Evolutionary conservation across 495 filamentous ascomycete genomes (phyloP).

Genomic region (Penicillium diatomitis): DNA sequence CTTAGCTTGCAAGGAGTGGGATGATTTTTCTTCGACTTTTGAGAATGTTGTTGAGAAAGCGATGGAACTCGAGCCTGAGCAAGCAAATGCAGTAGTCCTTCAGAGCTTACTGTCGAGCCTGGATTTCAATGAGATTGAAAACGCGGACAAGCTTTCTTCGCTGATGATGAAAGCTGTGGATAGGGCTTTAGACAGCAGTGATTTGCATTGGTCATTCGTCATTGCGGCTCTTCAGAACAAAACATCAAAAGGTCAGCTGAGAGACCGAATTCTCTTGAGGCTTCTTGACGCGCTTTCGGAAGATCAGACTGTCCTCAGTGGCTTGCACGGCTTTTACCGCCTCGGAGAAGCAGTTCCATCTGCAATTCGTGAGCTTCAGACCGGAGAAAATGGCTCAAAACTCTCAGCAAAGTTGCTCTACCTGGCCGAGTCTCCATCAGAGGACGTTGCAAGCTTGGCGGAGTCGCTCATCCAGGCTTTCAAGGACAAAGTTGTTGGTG

Average conservation of each 20-base stretch:
- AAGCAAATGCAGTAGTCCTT: slow-evolving; percentile 30
- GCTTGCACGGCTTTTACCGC: slow-evolving; percentile 32
- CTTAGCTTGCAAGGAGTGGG: slow-evolving; percentile 31
- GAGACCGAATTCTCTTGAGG: slow-evolving; percentile 32
- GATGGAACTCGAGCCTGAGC: slow-evolving; percentile 28
- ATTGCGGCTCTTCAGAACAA: slow-evolving; percentile 37
- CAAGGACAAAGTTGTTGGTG: slow-evolving; percentile 28
- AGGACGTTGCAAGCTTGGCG: slow-evolving; percentile 44
- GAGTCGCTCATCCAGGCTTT: slow-evolving; percentile 32
- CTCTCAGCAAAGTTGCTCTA: slow-evolving; percentile 48
- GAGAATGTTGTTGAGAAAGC: slow-evolving; percentile 30
- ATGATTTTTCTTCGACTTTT: slow-evolving; percentile 31
- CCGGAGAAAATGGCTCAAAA: slow-evolving; percentile 38
- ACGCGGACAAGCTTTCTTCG: slow-evolving; percentile 22
- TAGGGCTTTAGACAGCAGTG: slow-evolving; percentile 30
- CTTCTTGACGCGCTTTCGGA: slow-evolving; percentile 29
- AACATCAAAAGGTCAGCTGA: slow-evolving; percentile 31
- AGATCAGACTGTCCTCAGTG: slow-evolving; percentile 20
- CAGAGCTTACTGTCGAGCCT: slow-evolving; percentile 33
- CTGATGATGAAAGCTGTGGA: slow-evolving; percentile 31
- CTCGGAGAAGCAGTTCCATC: slow-evolving; percentile 29
- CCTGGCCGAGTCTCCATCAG: slow-evolving; percentile 46
- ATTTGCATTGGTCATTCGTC: slow-evolving; percentile 35
- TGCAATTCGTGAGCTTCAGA: slow-evolving; percentile 30
- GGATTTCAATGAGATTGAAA: slow-evolving; percentile 30